Base-by-base conservation (phyloP, 768 basidiomycete genomes). In the Grammothele lineata region DNA sequence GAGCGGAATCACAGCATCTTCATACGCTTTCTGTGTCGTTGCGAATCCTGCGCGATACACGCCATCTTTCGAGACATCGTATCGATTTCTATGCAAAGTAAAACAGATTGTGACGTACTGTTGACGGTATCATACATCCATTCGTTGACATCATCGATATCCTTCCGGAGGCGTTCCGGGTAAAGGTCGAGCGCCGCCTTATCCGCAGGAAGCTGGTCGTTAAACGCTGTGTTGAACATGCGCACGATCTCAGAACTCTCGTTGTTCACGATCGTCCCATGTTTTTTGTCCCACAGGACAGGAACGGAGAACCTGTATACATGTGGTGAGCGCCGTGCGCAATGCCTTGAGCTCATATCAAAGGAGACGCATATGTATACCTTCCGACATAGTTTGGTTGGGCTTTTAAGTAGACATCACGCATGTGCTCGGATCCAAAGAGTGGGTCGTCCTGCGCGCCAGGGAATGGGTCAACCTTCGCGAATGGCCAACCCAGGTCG, bases 191-290 rank as follows among this genome's bases (percentile, higher is more conserved):
- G 56, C n/a, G 70, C 66, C 3, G 80, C 81, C 51, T 82, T 79
- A 5, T 87, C 84, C 1, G 72, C 63, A 3, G 87, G 75, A 8
- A 95, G 47, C 12, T 86, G 55, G 15, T 82, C 70, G 63, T 96
- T 83, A 71, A 95, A 94, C 1, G 78, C 84, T 5, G 76, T 75
- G 68, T 99, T 97, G 69, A 98, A 78, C 7, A 95, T 87, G 47
- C 95, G 84, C 59, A 98, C 91, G 62, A 98, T 92, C 67, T 97
- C 95, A 2, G 87, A 81, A 54, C 83, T 86, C 63, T 99, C 95
- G 63, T 97, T 99, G 72, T 92, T 97, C 46, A 99, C 95, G 56
- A 97, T 86, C 26, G 85, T 86, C 36, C 83, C 70, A 35, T 62
- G 69, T 64, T 94, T 89, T 71, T 83, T 95, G 70, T 98, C 95